Base-by-base conservation (phyloP, 129 eudicot genomes). In the Saussurea involucrata region DNA sequence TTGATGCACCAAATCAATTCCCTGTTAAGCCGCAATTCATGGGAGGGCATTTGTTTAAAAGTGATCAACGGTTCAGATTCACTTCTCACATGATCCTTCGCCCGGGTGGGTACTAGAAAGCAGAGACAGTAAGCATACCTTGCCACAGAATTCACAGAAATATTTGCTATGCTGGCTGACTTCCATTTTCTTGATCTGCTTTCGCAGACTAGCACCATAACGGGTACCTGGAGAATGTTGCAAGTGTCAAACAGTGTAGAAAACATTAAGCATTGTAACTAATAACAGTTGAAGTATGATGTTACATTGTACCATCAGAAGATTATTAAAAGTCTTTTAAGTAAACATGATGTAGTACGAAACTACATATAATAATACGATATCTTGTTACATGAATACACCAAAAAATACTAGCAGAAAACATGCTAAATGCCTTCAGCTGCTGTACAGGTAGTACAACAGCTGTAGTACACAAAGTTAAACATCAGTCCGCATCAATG, bases 171-270 rank as follows among this genome's bases (percentile, higher is more conserved):
- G 85, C 21, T 82, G 77, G 77, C 85, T 82, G 67, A 75, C 81
- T 5, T 82, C 85, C 85, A 82, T 82, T 49, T 82, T 82, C 81
- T 82, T 82, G 34, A 82, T 82, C 87, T 90, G 96, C 88, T 92
- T 92, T 18, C 98, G 87, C 84, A 92, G 81, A 92, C 98, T 92
- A 77, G 98, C 98, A 76, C 98, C 98, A 87, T 92, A 92, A 33
- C 98, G 92, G 77, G 98, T 92, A 83, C 98, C 96, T 92, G 28
- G 9, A 73, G 46, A 49, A 42, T 4, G 55, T 25, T 24, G 22
- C 64, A 66, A 40, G 36, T 22, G 55, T 17, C n/a, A 18, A 66
- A 73, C 57, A 72, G 27, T 18, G 44, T 33, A 10, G 53, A 28
- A 11, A 53, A 8, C 25, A 53, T n/a, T 57, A 55, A 31, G 53